phyloP scores from a whole-genome alignment of 805 yeast species.

The Cyberlindnera meyerae region DNA sequence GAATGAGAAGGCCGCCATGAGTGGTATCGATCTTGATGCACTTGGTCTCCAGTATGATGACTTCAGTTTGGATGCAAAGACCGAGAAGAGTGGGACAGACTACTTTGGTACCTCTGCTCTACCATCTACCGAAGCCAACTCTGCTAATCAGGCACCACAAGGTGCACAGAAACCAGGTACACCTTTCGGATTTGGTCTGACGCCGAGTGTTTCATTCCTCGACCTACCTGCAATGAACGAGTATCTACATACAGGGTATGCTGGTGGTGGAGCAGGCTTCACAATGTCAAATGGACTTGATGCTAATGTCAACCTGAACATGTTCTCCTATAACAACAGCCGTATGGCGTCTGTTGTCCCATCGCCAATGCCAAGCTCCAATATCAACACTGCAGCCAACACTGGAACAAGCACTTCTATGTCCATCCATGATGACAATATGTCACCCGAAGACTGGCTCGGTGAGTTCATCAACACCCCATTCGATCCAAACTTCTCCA shows the following conservation, averaged over 20 bases:
- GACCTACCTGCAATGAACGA: slow-evolving; percentile 35
- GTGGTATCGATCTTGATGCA: slow-evolving; percentile 35
- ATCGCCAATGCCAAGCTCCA: slow-evolving; percentile 10
- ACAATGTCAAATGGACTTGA: slow-evolving; percentile 9
- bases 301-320: slow-evolving; percentile 13
- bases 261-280: slow-evolving; percentile 40
- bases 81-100: slow-evolving; percentile 12
- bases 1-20: slow-evolving; percentile 28
- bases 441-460: slow-evolving; percentile 54
- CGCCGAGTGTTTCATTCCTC: slow-evolving; percentile 25
- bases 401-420: slow-evolving; percentile 16
- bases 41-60: slow-evolving; percentile 31
- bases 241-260: slow-evolving; percentile 35
- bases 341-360: slow-evolving; percentile 7
- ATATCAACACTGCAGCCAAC: slow-evolving; percentile 4
- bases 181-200: slow-evolving; percentile 22
- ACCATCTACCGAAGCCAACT: too few relatives aligned
- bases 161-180: slow-evolving; percentile 11
- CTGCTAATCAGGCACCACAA: too few relatives aligned
- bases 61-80: slow-evolving; percentile 17
- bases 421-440: slow-evolving; percentile 19
- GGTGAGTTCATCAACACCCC: slow-evolving; percentile 67
- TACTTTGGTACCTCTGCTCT: slow-evolving; percentile 14
- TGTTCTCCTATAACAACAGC: slow-evolving; percentile 15
- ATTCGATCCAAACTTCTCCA: slow-evolving; percentile 48